Conservation (phyloP, 179 eudicot genomes). For the Actinidia arguta region DNA sequence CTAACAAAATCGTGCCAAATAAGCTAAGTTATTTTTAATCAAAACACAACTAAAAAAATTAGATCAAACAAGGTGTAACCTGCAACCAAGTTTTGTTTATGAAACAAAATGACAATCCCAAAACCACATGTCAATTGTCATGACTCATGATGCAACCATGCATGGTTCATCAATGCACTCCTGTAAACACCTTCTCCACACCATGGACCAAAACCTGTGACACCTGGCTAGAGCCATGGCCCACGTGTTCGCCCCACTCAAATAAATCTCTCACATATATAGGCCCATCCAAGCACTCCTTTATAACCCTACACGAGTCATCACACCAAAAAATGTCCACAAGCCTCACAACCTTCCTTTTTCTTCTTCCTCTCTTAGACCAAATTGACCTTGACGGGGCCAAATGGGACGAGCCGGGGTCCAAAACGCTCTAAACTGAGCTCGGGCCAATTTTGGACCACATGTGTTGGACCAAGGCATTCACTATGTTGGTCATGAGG, state of each 20-base stretch:
- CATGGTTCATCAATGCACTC: too few species aligned
- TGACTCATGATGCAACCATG: too few species aligned
- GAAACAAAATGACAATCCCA: too few species aligned
- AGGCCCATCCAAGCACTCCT: not conserved
- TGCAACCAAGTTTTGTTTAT: too few species aligned
- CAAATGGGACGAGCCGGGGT: constrained; percentile 44
- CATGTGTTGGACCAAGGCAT: constrained; percentile 3
- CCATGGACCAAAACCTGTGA: not conserved
- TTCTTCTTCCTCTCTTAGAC: constrained; percentile 25
- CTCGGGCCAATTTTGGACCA: constrained; percentile 24
- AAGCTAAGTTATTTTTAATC: too few species aligned
- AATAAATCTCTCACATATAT: not conserved
- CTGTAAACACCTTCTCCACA: not conserved
- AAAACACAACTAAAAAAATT: too few species aligned
- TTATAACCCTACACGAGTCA: not conserved
- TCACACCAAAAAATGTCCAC: not conserved
- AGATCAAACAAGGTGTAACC: too few species aligned
- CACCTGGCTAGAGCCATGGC: constrained; percentile 5
- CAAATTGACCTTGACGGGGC: constrained; percentile 32
- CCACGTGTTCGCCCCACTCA: not conserved
- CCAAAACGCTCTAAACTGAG: constrained; percentile 38
- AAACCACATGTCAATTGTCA: too few species aligned
- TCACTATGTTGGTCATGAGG: not conserved
- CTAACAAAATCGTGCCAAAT: too few species aligned
- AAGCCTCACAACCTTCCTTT: constrained; percentile 28